Percentiles rank a stretch among this genome's conserved stretches.
These are phyloP conservation scores for Senna tora DNA, from an alignment of 306 rosid genomes.

Conservation along the genomic window DNA sequence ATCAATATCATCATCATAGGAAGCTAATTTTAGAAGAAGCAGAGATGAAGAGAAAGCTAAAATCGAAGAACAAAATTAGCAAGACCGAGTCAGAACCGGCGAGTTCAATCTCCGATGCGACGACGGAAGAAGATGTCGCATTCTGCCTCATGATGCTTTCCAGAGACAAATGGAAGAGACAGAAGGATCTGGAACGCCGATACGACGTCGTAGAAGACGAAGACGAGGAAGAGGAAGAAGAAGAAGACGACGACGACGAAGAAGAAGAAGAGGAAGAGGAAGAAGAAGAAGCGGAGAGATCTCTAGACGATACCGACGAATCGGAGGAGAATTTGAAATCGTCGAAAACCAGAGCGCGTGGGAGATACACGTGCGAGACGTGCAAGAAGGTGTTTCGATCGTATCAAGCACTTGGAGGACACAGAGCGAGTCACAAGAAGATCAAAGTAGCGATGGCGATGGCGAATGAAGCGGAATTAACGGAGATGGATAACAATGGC, in stretches of 20 bases:
- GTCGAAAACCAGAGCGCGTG: constrained; percentile 38
- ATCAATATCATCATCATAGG: neutral
- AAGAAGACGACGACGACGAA: constrained; percentile 27
- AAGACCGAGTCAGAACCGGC: constrained; percentile 57
- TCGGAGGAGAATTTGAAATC: constrained; percentile 56
- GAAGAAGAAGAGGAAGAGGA: constrained; percentile 36
- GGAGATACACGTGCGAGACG: constrained; percentile 88
- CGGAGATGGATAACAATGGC: constrained; percentile 30
- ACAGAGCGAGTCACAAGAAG: constrained; percentile 96
- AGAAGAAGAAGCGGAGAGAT: constrained; percentile 40
- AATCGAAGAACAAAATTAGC: constrained; percentile 19
- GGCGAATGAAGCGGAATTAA: constrained; percentile 24
- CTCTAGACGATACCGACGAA: constrained; percentile 55
- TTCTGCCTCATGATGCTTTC: constrained; percentile 87
- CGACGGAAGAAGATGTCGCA: constrained; percentile 82
- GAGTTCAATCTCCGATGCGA: constrained; percentile 73
- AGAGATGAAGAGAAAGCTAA: constrained; percentile 28
- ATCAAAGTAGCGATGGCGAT: constrained; percentile 37
- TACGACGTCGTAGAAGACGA: constrained; percentile 5
- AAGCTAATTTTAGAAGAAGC: constrained; percentile 33
- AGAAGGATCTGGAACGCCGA: neutral
- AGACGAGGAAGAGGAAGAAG: constrained; percentile 22
- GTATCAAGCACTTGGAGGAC: constrained; percentile 93
- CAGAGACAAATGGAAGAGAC: constrained; percentile 68
- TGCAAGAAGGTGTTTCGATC: constrained; percentile 81